Evolutionary conservation across 495 filamentous ascomycete species (phyloP).

Genomic region (Entonaema liquescens): DNA sequence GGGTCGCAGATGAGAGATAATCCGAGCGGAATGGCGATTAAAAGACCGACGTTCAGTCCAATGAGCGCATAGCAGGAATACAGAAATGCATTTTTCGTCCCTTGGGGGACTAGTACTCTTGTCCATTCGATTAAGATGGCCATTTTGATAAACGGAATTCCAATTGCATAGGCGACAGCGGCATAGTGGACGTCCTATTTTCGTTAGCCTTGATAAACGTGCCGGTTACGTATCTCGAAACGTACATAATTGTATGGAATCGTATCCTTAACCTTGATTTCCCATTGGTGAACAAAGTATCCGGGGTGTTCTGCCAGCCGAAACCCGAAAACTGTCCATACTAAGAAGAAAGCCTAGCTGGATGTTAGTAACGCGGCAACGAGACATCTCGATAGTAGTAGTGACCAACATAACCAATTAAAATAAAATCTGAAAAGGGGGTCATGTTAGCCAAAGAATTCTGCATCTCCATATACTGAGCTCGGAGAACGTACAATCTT

Average conservation of each 20-base stretch:
- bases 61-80: conserved; percentile 45
- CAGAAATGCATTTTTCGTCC: conserved; percentile 40
- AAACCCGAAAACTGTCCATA: conserved; percentile 22
- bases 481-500: conserved; percentile 30
- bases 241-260: background rate
- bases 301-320: conserved; percentile 32
- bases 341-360: conserved; percentile 24
- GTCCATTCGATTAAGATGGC: conserved; percentile 39
- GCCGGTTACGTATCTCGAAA: background rate
- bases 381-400: background rate
- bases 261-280: conserved; percentile 34
- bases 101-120: conserved; percentile 38
- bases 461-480: background rate
- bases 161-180: conserved; percentile 35
- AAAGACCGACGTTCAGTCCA: conserved; percentile 37
- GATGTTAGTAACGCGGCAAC: background rate
- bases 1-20: conserved; percentile 54
- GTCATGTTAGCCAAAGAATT: background rate
- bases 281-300: conserved; percentile 47
- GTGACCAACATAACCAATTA: conserved; percentile 35
- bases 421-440: conserved; percentile 26
- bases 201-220: background rate
- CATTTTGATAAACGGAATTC: conserved; percentile 36
- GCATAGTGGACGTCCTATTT: conserved; percentile 28
- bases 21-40: conserved; percentile 39